These are phyloP conservation scores for Colletotrichum musicola DNA, from an alignment of 2,329 filamentous ascomycete species.

Conservation along the genomic window DNA sequence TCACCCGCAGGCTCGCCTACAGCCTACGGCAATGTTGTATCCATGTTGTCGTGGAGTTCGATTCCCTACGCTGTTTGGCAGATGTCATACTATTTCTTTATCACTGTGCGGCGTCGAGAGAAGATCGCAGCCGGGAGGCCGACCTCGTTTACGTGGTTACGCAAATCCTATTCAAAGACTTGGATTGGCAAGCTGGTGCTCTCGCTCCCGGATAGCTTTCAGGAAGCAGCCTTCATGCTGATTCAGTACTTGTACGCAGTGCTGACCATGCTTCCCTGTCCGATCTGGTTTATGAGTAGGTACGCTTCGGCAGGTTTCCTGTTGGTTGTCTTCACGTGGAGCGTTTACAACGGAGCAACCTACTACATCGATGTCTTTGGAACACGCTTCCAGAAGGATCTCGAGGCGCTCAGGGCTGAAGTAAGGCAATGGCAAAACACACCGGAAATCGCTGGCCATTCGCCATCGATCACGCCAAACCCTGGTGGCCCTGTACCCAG, in stretches of 20 bases:
- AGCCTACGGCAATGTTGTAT: slow-evolving; percentile 80
- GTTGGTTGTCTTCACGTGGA: slow-evolving; percentile 88
- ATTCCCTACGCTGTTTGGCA: slow-evolving; percentile 96
- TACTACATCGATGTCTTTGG: slow-evolving; percentile 99
- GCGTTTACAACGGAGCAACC: slow-evolving; percentile 95
- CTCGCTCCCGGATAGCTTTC: slow-evolving; percentile 78
- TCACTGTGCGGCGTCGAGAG: slow-evolving; percentile 92
- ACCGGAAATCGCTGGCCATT: slow-evolving; percentile 60
- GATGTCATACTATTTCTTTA: slow-evolving; percentile 91
- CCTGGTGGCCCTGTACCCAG: slow-evolving; percentile 33
- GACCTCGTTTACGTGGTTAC: slow-evolving; percentile 97
- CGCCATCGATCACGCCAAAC: slow-evolving; percentile 54
- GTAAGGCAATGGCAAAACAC: slow-evolving; percentile 87
- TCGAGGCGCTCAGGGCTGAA: slow-evolving; percentile 89
- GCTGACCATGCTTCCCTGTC: slow-evolving; percentile 93
- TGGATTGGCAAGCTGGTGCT: slow-evolving; percentile 91
- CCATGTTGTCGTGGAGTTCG: slow-evolving; percentile 95
- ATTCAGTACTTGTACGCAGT: slow-evolving; percentile 95
- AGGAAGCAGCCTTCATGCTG: slow-evolving; percentile 93
- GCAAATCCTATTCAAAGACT: slow-evolving; percentile 88
- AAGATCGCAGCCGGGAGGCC: slow-evolving; percentile 96
- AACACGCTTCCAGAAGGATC: slow-evolving; percentile 94
- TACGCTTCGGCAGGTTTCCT: slow-evolving; percentile 85
- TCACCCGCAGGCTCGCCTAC: slow-evolving; percentile 77
- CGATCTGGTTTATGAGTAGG: slow-evolving; percentile 92